phyloP scores from a whole-genome alignment of 305 asterid species.

The Salvia sclarea region DNA sequence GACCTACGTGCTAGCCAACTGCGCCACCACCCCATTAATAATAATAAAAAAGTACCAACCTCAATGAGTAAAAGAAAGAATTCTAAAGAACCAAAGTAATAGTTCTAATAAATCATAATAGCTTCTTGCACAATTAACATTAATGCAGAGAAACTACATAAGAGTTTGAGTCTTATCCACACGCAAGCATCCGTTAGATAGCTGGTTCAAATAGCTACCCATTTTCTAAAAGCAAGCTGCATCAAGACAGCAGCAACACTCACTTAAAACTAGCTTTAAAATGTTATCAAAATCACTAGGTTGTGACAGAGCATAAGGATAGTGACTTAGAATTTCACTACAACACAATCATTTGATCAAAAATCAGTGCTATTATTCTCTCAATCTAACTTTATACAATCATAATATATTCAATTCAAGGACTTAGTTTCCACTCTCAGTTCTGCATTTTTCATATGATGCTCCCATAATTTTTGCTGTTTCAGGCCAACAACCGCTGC shows the following conservation, averaged over 20 bases:
- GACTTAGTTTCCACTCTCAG: no score
- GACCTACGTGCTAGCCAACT: constrained; percentile 98
- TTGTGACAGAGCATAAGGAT: background rate
- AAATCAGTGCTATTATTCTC: background rate
- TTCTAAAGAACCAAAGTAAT: no score
- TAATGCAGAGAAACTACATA: background rate
- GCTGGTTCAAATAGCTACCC: background rate
- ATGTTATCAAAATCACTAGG: background rate
- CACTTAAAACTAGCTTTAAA: background rate
- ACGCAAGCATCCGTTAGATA: background rate
- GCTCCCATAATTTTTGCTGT: no score
- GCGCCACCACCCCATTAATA: constrained; percentile 95
- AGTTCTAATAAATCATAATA: no score
- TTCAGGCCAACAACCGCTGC: no score
- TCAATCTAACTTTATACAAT: background rate
- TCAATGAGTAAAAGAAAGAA: no score
- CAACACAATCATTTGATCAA: background rate
- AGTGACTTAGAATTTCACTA: background rate
- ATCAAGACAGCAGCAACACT: background rate
- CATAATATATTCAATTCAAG: background rate
- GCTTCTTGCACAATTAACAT: no score
- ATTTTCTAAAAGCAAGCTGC: background rate
- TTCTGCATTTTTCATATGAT: no score
- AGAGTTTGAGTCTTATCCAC: background rate
- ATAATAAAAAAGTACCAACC: no score